Evolutionary conservation across 495 filamentous ascomycete genomes (phyloP).

Genomic region (Neurospora cerealis): DNA sequence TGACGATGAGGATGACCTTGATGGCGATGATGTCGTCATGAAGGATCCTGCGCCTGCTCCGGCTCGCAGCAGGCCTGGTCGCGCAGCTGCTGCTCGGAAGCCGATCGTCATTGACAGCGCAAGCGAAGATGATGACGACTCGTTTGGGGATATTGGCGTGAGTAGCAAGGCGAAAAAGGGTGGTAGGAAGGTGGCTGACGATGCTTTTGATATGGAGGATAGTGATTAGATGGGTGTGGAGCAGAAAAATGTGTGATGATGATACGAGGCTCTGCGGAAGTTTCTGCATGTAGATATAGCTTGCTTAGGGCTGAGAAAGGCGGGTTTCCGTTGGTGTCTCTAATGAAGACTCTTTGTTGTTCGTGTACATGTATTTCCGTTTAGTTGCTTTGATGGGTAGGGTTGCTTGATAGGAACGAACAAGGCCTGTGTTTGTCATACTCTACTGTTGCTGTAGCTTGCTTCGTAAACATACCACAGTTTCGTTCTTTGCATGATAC

Average conservation of each 20-base stretch:
- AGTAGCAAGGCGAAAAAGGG: constrained; percentile 27
- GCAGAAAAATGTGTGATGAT: background rate
- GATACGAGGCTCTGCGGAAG: background rate
- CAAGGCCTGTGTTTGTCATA: background rate
- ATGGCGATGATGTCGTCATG: constrained; percentile 26
- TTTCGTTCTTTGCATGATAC: background rate
- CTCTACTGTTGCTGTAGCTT: background rate
- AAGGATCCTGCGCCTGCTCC: constrained; percentile 29
- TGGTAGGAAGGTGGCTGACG: constrained; percentile 9
- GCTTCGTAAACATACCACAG: background rate
- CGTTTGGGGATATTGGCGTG: constrained; percentile 23
- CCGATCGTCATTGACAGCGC: constrained; percentile 24
- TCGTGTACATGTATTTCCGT: background rate
- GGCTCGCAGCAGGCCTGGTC: constrained; percentile 35
- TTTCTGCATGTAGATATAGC: background rate
- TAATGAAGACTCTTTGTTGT: background rate
- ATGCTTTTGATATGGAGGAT: constrained; percentile 21
- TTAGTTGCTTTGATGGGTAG: background rate
- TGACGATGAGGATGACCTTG: constrained; percentile 35
- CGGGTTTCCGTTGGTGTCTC: background rate
- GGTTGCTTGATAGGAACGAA: background rate
- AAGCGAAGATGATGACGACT: constrained; percentile 33
- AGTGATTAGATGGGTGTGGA: constrained; percentile 7
- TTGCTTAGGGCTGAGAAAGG: background rate
- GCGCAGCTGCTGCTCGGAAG: constrained; percentile 34